Evolutionary conservation across 164 flowering plant species (phyloP).

Genomic region (Magnolia sinica): DNA sequence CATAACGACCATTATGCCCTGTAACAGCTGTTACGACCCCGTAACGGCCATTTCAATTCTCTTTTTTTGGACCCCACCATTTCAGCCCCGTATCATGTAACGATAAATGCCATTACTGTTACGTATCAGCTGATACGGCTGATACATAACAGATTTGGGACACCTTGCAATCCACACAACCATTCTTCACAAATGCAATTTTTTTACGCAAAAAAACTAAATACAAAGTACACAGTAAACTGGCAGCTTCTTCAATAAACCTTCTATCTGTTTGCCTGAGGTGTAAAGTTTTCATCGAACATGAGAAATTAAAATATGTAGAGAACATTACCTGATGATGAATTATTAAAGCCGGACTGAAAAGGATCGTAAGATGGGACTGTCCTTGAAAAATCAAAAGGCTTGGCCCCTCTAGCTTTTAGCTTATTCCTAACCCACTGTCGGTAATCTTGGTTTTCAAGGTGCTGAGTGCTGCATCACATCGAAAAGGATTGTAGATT

Average conservation of each 20-base stretch:
- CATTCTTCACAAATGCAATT: too few relatives aligned
- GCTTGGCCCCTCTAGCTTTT: conserved; percentile 55
- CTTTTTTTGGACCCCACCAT: too few relatives aligned
- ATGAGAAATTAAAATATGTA: neutral
- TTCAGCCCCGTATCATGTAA: too few relatives aligned
- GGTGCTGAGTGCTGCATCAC: conserved; percentile 35
- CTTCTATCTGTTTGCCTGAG: neutral
- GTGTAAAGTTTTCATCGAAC: neutral
- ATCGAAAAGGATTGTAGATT: conserved; percentile 5
- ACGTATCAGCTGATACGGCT: too few relatives aligned
- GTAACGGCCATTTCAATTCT: too few relatives aligned
- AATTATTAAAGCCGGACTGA: conserved; percentile 24
- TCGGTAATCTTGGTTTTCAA: conserved; percentile 50
- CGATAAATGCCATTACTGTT: too few relatives aligned
- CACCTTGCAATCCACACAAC: too few relatives aligned
- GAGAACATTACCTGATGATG: conserved; percentile 38
- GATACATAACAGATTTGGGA: too few relatives aligned
- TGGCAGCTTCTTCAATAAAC: neutral
- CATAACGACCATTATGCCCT: too few relatives aligned
- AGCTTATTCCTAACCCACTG: conserved; percentile 61
- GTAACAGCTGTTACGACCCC: too few relatives aligned
- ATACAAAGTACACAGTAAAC: too few relatives aligned
- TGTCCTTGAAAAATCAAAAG: conserved; percentile 69
- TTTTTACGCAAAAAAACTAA: too few relatives aligned
- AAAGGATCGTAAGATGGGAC: conserved; percentile 56